phyloP scores from a whole-genome alignment of 23 red algal genomes.

The Pyropia haitanensis region DNA sequence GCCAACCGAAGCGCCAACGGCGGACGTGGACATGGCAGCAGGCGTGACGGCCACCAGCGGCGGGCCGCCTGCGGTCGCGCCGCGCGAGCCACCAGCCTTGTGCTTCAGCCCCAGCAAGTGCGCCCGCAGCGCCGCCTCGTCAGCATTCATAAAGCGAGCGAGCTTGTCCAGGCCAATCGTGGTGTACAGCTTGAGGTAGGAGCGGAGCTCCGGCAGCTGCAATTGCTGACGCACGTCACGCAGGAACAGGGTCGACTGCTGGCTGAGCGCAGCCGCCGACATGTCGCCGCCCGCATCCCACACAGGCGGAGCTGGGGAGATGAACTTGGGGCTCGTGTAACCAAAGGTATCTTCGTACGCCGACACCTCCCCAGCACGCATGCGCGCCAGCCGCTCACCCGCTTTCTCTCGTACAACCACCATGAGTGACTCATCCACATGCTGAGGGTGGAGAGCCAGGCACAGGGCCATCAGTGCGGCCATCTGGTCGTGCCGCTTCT shows the following conservation, averaged over 20 bases:
- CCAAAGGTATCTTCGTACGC: conserved; percentile 78
- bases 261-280: conserved; percentile 47
- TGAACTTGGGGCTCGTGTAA: conserved; percentile 93
- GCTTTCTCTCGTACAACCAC: conserved; percentile 69
- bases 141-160: conserved; percentile 80
- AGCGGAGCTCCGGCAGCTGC: conserved; percentile 65
- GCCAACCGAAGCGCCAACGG: background rate
- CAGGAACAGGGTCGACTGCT: conserved; percentile 76
- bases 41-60: background rate
- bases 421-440: conserved; percentile 86
- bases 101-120: conserved; percentile 79
- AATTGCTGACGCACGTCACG: conserved; percentile 63
- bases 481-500: conserved; percentile 99
- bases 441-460: conserved; percentile 52
- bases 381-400: conserved; percentile 58
- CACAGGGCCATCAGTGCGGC: conserved; percentile 69
- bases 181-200: conserved; percentile 81
- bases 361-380: conserved; percentile 76
- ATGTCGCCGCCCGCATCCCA: conserved; percentile 51
- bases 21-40: background rate
- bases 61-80: conserved; percentile 12
- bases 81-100: conserved; percentile 56
- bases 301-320: conserved; percentile 64
- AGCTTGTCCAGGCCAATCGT: conserved; percentile 91
- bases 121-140: conserved; percentile 35